Percentiles rank a stretch among this genome's conserved stretches.
Conservation (phyloP, 2,329 filamentous ascomycete genomes). For the Trichoderma sp. region DNA sequence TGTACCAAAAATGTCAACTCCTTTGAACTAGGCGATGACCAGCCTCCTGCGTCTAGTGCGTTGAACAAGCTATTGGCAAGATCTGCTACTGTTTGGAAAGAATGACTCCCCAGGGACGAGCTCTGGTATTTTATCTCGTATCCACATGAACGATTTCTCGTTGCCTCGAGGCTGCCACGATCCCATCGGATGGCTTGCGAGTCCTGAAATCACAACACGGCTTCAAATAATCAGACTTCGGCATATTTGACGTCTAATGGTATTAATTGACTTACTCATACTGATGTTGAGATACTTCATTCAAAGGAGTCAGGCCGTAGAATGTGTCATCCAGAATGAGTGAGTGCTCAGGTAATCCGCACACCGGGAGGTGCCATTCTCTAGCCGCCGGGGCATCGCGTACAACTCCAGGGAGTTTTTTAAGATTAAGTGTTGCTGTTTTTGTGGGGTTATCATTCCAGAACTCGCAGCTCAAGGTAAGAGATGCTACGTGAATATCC, state of each 20-base stretch:
- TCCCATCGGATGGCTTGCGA: slow-evolving; percentile 19
- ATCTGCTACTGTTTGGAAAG: not conserved
- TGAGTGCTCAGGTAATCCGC: not conserved
- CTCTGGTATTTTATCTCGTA: slow-evolving; percentile 10
- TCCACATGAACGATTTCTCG: slow-evolving; percentile 21
- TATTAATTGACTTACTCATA: not conserved
- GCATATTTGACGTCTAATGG: not conserved
- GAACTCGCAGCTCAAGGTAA: not conserved
- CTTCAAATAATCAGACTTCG: not conserved
- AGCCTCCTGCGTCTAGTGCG: not conserved
- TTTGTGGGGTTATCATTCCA: not conserved
- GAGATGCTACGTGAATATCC: not conserved
- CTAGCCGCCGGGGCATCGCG: not conserved
- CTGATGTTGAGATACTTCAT: not conserved
- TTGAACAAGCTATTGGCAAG: not conserved
- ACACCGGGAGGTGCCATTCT: not conserved
- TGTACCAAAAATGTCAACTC: not conserved
- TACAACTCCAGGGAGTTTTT: not conserved
- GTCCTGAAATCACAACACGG: slow-evolving; percentile 20
- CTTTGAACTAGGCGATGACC: not conserved
- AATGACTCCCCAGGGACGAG: not conserved
- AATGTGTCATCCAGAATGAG: slow-evolving; percentile 5
- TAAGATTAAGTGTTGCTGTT: not conserved
- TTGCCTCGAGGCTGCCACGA: slow-evolving; percentile 19
- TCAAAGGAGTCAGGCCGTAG: slow-evolving; percentile 2